Evolutionary conservation across 306 rosid genomes (phyloP), one percentile per base, ranked within the genome.

Genomic region (Quercus glauca): DNA sequence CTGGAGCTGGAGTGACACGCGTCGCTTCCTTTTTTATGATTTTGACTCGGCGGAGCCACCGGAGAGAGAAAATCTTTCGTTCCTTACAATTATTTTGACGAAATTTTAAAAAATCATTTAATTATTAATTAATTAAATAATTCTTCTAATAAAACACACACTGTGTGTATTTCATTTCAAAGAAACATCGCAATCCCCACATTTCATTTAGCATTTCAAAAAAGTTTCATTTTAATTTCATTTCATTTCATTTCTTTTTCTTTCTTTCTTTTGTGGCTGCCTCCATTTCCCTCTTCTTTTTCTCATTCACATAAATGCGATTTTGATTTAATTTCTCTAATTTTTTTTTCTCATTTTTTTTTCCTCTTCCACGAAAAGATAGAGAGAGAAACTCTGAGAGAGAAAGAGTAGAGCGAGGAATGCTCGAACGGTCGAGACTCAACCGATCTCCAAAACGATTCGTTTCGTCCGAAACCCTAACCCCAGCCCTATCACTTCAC

Each of bases 1-100:
- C 55, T 21, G 45, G 45, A 8, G 45, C 72, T 28, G 45, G 45
- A 8, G 45, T 7, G 83, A 65, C 84, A 85, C 84, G 82, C 79
- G 86, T 72, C 71, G 25, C 19, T 33, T n/a, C 1, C 20, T 9
- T 6, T 4, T 23, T 23, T 25, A 28, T 61, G 74, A 53, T 73
- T 76, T 80, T 76, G 86, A 79, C 84, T 85, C 58, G 84, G 87
- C 85, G 83, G 81, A 86, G 89, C 87, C 83, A 86, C 83, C 87
- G 87, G 87, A 31, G 79, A 26, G 35, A 86, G 74, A 67, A 31
- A 64, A 19, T 75, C 31, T 82, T 72, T 41, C 77, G 76, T 64
- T 76, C 79, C 60, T 45, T 58, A 65, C 79, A 65, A 80, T 76
- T 41, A 41, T 41, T 41, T 55, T 56, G 55, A 53, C 71, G 51